Percentiles rank a stretch among this genome's conserved stretches.
phyloP scores from a whole-genome alignment of 345 rosid species.

The Clausena lansium region DNA sequence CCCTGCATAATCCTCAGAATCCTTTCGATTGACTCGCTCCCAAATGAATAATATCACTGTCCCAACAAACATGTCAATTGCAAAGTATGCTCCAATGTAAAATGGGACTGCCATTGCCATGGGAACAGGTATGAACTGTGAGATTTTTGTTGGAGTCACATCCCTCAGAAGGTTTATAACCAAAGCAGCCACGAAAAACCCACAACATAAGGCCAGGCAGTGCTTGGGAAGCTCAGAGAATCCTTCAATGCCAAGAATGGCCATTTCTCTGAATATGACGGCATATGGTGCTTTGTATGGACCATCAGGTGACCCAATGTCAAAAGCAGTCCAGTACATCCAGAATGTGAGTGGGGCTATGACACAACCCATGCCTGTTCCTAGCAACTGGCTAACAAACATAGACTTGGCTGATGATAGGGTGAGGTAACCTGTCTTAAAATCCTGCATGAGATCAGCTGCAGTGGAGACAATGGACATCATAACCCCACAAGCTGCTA shows the following conservation, averaged over 20 bases:
- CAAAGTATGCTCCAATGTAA: constrained; percentile 94
- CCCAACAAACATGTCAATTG: constrained; percentile 90
- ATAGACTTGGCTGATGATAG: constrained; percentile 89
- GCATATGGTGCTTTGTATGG: constrained; percentile 92
- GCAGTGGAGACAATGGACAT: constrained; percentile 97
- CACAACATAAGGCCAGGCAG: constrained; percentile 72
- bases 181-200: constrained; percentile 70
- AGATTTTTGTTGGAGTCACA: constrained; percentile 58
- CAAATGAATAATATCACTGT: constrained; percentile 71
- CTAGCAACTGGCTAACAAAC: constrained; percentile 85
- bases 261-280: constrained; percentile 92
- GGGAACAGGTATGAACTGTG: constrained; percentile 85
- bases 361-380: constrained; percentile 91
- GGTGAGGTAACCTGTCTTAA: constrained; percentile 90
- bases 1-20: constrained; percentile 70
- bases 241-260: constrained; percentile 79
- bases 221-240: constrained; percentile 81
- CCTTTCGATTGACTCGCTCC: constrained; percentile 69
- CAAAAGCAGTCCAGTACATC: constrained; percentile 90
- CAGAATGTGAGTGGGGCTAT: constrained; percentile 92
- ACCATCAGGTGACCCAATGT: constrained; percentile 83
- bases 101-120: constrained; percentile 97
- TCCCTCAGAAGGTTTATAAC: constrained; percentile 68
- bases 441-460: constrained; percentile 98
- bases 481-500: constrained; percentile 92